A percentile compares a stretch with the other conserved stretches of the same genome.
phyloP scores from a whole-genome alignment of 1,284 basidiomycete genomes.

The Ustilago lituana region DNA sequence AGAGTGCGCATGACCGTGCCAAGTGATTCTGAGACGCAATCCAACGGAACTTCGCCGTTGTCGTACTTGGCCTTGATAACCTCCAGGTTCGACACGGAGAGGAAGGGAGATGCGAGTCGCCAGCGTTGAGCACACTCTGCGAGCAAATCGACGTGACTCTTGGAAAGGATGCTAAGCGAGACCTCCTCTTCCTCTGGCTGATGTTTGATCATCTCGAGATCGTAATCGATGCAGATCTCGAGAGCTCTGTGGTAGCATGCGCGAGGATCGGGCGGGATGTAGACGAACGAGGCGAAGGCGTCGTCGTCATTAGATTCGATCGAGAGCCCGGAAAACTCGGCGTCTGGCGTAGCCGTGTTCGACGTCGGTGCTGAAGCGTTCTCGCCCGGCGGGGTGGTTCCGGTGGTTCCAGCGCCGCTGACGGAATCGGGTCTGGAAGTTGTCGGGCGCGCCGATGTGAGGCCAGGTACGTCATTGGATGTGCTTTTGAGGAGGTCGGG shows the following conservation, averaged over 20 bases:
- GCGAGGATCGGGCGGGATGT: constrained; percentile 87
- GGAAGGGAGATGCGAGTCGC: constrained; percentile 84
- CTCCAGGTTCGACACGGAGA: constrained; percentile 83
- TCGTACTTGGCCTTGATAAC: constrained; percentile 88
- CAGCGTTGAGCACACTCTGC: constrained; percentile 88
- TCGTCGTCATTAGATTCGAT: constrained; percentile 48
- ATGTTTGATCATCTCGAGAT: constrained; percentile 88
- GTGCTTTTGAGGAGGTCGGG: constrained; percentile 84
- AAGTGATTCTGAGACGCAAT: constrained; percentile 87
- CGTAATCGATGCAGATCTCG: constrained; percentile 82
- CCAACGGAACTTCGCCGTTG: constrained; percentile 87
- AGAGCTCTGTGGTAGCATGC: constrained; percentile 85
- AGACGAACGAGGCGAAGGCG: constrained; percentile 73
- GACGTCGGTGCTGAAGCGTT: constrained; percentile 5
- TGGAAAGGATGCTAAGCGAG: constrained; percentile 88
- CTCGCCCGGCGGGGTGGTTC: constrained; percentile 17
- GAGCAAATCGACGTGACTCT: constrained; percentile 81
- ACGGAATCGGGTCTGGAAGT: constrained; percentile 26
- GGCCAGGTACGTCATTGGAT: constrained; percentile 31
- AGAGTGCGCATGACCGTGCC: constrained; percentile 77
- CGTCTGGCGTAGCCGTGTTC: constrained; percentile 21
- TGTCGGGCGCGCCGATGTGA: constrained; percentile 12
- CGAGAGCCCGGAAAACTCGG: constrained; percentile 27
- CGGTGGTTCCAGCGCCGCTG: constrained; percentile 3
- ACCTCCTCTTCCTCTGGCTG: constrained; percentile 96